Evolutionary conservation across 1,284 basidiomycete genomes (phyloP), one percentile per base, ranked within the genome.

Genomic region (Xerocomus amazonicus): DNA sequence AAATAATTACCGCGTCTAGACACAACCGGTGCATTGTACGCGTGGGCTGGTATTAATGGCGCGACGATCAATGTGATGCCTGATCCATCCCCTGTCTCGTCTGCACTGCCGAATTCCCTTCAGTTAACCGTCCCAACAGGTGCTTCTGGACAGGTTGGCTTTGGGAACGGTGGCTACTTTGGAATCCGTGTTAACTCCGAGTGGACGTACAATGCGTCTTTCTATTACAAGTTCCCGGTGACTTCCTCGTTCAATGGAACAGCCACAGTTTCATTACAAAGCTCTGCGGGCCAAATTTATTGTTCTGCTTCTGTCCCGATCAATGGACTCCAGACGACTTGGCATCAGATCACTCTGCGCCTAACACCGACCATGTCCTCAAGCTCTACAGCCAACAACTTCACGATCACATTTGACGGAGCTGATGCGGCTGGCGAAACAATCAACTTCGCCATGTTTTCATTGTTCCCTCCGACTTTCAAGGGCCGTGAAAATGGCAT

Each of bases 401-500:
- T 81, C 56, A 72, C 69, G 3, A 67, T 87, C 9, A 76, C 76
- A 3, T 58, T 84, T 6, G 71, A 81, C 52, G 78, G 75, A 4
- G 61, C 64, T 2, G 61, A 70, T 5, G 72, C 73, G 1, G 63
- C 72, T 2, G 80, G 76, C 6, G 66, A 77, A 31, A 77, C 73
- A 0, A 71, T 85, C 45, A 70, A 80, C 56, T 84, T 86, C 54
- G 77, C 79, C 0, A 67, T 86, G 72, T 73, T 85, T 48, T 81
- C 78, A 4, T 68, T 87, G 47, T 84, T 87, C 69, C 84, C 84
- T 13, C 84, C 84, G 0, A 86, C 84, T 1, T 86, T 80, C 64
- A 84, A 82, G 51, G 67, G 73, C 50, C 70, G 80, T 50, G 58
- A 71, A 33, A 86, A 86, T 60, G 83, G 83, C 1, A 76, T 85